Percentiles rank a stretch among this genome's conserved stretches.
Evolutionary conservation across 139 green algal species (phyloP).

Genomic region (Tetradesmus obliquus): DNA sequence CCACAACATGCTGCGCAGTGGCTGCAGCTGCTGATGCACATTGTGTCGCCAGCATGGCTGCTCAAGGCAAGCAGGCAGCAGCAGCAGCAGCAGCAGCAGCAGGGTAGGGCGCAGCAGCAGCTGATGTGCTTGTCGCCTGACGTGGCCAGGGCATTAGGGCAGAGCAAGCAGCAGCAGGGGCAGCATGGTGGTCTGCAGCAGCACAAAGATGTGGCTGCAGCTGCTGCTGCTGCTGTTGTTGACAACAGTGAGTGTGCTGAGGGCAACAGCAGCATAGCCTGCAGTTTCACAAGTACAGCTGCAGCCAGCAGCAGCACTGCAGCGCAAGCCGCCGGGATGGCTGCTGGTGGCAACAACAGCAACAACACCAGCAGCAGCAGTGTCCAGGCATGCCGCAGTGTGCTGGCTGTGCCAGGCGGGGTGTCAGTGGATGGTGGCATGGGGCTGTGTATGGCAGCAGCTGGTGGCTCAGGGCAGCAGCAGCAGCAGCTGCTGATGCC

Average conservation of each 20-base stretch:
- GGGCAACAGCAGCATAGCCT: not conserved
- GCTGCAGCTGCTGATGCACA: constrained; percentile 37
- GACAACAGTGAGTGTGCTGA: not conserved
- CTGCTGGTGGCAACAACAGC: not conserved
- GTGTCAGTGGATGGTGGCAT: not conserved
- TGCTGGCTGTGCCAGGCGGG: not conserved
- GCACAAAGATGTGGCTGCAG: not conserved
- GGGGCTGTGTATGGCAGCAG: not conserved
- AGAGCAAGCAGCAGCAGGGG: not conserved
- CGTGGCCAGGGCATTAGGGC: not conserved
- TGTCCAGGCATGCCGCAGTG: too few relatives aligned
- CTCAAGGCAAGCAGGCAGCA: constrained; percentile 9
- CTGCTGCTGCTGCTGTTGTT: not conserved
- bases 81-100: constrained; percentile 15
- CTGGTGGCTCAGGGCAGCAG: not conserved
- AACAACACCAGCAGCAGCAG: not conserved
- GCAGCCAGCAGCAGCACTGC: not conserved
- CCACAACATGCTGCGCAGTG: not conserved
- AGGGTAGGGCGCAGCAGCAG: constrained; percentile 10
- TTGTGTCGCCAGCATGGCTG: constrained; percentile 36
- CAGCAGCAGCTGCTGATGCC: constrained; percentile 21
- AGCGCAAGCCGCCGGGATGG: not conserved
- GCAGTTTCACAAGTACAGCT: not conserved
- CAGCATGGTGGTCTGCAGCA: not conserved
- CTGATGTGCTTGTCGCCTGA: not conserved